These are phyloP conservation scores for Penicillium sp. DNA, from an alignment of 2,329 filamentous ascomycete genomes.

Conservation along the genomic window DNA sequence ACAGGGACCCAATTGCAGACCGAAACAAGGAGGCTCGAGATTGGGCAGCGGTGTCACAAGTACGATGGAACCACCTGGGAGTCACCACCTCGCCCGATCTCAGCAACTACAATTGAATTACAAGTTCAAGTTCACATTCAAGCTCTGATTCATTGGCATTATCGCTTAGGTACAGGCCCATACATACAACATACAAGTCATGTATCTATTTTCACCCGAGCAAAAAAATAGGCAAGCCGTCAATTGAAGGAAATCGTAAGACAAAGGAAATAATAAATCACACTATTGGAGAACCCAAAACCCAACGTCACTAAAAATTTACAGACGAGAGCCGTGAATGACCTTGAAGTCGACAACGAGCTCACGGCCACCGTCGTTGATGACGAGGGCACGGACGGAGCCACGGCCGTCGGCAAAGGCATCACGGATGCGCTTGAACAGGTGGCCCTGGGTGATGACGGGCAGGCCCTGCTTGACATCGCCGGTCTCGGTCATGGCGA, in stretches of 20 bases:
- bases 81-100: background rate
- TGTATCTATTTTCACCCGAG: slow-evolving; percentile 19
- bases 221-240: slow-evolving; percentile 13
- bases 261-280: slow-evolving; percentile 26
- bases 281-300: slow-evolving; percentile 11
- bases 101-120: no score
- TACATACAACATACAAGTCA: slow-evolving; percentile 1
- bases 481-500: slow-evolving; percentile 98
- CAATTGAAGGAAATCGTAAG: slow-evolving; percentile 21
- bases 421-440: slow-evolving; percentile 75
- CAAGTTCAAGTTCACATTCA: background rate
- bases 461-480: slow-evolving; percentile 95
- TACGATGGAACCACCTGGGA: background rate
- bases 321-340: slow-evolving; percentile 74
- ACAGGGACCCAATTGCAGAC: no score
- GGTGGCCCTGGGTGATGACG: slow-evolving; percentile 91
- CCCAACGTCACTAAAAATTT: slow-evolving; percentile 32
- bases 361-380: slow-evolving; percentile 89
- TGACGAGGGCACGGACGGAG: slow-evolving; percentile 90
- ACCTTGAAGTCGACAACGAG: slow-evolving; percentile 99
- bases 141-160: slow-evolving; percentile 3
- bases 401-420: slow-evolving; percentile 91
- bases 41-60: no score
- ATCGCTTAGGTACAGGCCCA: slow-evolving; percentile 3
- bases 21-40: no score